Percentiles rank a stretch among this genome's conserved stretches.
Conservation (phyloP, 768 basidiomycete genomes). For the Boletus sp. region DNA sequence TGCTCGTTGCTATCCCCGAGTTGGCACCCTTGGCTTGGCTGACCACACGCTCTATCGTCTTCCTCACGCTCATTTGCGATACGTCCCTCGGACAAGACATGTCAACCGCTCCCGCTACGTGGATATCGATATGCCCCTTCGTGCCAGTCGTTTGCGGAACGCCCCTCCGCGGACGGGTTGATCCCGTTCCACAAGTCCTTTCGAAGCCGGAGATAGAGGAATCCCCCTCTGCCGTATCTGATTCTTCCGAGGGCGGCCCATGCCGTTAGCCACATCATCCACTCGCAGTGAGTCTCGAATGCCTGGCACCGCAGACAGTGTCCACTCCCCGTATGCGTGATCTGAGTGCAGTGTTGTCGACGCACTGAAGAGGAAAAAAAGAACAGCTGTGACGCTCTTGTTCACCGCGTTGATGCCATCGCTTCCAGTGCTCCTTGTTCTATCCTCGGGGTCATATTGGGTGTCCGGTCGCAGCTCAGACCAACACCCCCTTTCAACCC, state of each 20-base stretch:
- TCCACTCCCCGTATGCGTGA: too few relatives aligned
- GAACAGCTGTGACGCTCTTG: background rate
- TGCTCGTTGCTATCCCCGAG: constrained; percentile 21
- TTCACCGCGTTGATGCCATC: constrained; percentile 1
- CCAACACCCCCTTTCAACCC: background rate
- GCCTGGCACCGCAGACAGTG: background rate
- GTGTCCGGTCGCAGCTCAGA: background rate
- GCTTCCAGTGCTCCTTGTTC: background rate
- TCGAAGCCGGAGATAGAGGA: constrained; percentile 13
- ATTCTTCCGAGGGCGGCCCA: constrained; percentile 2
- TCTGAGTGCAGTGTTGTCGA: too few relatives aligned
- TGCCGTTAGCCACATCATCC: constrained; percentile 7
- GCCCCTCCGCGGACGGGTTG: constrained; percentile 27
- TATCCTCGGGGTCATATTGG: background rate
- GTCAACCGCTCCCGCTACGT: constrained; percentile 8
- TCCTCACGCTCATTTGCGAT: constrained; percentile 23
- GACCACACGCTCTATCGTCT: constrained; percentile 13
- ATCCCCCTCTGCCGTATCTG: constrained; percentile 5
- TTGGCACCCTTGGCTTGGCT: constrained; percentile 13
- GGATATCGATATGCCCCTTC: background rate
- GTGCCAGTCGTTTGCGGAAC: constrained; percentile 3
- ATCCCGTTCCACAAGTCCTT: constrained; percentile 14
- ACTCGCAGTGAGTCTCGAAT: background rate
- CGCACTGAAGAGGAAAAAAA: background rate
- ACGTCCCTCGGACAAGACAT: constrained; percentile 11